phyloP scores from a whole-genome alignment of 1,284 basidiomycete genomes.

The Cryptococcus maquisensis region DNA sequence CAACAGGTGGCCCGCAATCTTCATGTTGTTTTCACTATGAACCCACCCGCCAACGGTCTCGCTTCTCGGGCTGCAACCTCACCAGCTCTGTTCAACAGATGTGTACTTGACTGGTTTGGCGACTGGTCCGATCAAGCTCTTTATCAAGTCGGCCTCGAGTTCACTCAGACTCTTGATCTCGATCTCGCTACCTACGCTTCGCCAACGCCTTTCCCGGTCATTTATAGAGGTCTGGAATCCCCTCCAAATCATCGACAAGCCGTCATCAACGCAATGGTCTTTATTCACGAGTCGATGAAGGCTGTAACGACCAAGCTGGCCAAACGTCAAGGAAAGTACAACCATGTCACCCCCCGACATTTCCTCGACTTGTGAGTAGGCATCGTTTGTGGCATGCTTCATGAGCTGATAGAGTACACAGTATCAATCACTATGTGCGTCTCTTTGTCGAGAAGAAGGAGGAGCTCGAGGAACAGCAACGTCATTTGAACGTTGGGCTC shows the following conservation, averaged over 20 bases:
- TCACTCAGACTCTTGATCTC: slow-evolving; percentile 85
- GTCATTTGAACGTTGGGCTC: slow-evolving; percentile 95
- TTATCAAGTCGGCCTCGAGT: slow-evolving; percentile 93
- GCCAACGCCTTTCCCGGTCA: slow-evolving; percentile 76
- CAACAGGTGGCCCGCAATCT: slow-evolving; percentile 93
- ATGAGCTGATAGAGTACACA: slow-evolving; percentile 36
- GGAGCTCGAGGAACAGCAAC: slow-evolving; percentile 96
- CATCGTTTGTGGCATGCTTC: neutral
- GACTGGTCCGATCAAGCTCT: slow-evolving; percentile 98
- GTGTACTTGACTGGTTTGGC: slow-evolving; percentile 96
- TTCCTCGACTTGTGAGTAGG: slow-evolving; percentile 91
- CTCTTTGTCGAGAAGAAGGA: slow-evolving; percentile 97
- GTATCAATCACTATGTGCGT: slow-evolving; percentile 96
- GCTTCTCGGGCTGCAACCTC: slow-evolving; percentile 95
- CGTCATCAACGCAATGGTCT: slow-evolving; percentile 88
- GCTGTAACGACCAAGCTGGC: slow-evolving; percentile 84
- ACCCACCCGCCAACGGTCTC: slow-evolving; percentile 91
- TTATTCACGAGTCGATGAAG: slow-evolving; percentile 86
- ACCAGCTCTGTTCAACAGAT: slow-evolving; percentile 95
- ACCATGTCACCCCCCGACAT: slow-evolving; percentile 96
- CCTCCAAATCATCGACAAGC: slow-evolving; percentile 71
- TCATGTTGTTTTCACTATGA: slow-evolving; percentile 99
- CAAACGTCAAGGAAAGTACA: slow-evolving; percentile 85
- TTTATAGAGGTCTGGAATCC: slow-evolving; percentile 73
- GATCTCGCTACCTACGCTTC: slow-evolving; percentile 75